Conservation (phyloP, 2,329 filamentous ascomycete genomes). For the Drechmeria coniospora region DNA sequence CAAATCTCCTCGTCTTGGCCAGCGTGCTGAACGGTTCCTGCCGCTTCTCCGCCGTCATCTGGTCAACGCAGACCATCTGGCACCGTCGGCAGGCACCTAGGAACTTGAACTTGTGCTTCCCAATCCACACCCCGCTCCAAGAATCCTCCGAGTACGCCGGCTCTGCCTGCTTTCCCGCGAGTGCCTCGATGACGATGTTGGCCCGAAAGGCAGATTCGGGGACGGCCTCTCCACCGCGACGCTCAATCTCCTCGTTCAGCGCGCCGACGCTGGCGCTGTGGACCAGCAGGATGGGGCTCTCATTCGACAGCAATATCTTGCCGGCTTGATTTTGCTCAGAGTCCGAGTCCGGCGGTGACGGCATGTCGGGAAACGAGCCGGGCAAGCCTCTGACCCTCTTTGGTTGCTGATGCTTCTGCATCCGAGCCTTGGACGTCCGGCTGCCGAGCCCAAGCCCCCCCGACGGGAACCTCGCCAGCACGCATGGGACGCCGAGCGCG, state of each 20-base stretch:
- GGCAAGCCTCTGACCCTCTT: constrained; percentile 21
- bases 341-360: constrained; percentile 43
- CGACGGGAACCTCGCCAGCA: constrained; percentile 69
- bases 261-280: constrained; percentile 64
- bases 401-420: constrained; percentile 39
- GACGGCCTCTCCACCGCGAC: constrained; percentile 46
- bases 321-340: constrained; percentile 22
- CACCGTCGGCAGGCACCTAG: constrained; percentile 77
- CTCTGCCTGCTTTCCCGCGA: constrained; percentile 22
- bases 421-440: constrained; percentile 57
- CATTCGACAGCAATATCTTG: constrained; percentile 73
- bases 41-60: constrained; percentile 59
- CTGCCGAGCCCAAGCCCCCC: constrained; percentile 41
- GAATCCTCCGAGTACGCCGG: constrained; percentile 63
- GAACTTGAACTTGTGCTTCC: constrained; percentile 48
- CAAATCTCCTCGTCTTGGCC: constrained; percentile 69
- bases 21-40: constrained; percentile 82
- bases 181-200: constrained; percentile 57
- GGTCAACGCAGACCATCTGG: constrained; percentile 93
- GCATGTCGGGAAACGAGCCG: constrained; percentile 36
- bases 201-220: constrained; percentile 68
- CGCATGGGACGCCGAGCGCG: constrained; percentile 63
- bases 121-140: constrained; percentile 58
- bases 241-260: constrained; percentile 58
- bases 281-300: constrained; percentile 81